Conservation (phyloP, 2,329 filamentous ascomycete genomes). For the Fusarium sp. region DNA sequence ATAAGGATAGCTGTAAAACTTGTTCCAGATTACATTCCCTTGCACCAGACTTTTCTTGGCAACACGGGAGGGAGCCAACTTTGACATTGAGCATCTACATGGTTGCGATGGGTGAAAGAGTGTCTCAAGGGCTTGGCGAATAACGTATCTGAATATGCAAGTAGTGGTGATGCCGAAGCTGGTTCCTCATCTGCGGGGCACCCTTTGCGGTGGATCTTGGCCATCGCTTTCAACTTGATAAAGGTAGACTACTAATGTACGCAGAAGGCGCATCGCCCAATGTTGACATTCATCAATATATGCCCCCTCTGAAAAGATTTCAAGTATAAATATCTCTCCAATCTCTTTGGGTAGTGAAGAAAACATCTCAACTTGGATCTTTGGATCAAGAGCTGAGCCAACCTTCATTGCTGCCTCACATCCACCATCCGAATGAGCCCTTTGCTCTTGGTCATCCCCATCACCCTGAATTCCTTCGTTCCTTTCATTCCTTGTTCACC, state of each 20-base stretch:
- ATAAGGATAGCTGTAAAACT: background rate
- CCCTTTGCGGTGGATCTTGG: background rate
- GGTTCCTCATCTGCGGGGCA: background rate
- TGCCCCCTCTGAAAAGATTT: background rate
- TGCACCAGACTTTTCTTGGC: background rate
- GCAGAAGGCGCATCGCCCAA: constrained; percentile 33
- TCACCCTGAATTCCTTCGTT: background rate
- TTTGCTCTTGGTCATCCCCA: background rate
- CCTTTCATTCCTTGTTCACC: background rate
- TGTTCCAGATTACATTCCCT: background rate
- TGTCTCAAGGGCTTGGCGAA: background rate
- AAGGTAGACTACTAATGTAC: constrained; percentile 12
- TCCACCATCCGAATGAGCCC: background rate
- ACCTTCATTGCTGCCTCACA: background rate
- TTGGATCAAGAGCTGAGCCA: background rate
- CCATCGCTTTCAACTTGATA: background rate
- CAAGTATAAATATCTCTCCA: constrained; percentile 11
- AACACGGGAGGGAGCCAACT: background rate
- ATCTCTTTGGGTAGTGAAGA: background rate
- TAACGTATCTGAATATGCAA: background rate
- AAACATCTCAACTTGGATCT: background rate
- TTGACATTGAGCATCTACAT: background rate
- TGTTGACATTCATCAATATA: background rate
- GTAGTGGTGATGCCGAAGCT: background rate
- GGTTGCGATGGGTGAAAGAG: background rate